A percentile compares a stretch with the other conserved stretches of the same genome.
These are phyloP conservation scores for Penicillium sp. DNA, from an alignment of 2,329 filamentous ascomycete species.

Conservation along the genomic window DNA sequence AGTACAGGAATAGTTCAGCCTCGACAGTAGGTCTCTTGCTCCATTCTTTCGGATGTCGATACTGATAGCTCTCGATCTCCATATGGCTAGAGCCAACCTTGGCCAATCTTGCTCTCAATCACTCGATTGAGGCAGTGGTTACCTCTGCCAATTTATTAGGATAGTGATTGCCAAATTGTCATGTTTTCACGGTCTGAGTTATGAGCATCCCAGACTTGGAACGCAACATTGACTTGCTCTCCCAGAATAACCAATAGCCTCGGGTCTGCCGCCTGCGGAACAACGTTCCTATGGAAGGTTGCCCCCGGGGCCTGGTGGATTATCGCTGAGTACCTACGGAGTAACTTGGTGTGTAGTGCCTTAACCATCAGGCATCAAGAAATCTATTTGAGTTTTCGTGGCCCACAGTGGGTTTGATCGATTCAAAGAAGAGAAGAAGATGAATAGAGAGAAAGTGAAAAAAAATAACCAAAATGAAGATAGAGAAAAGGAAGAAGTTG, in stretches of 20 bases:
- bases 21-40: background rate
- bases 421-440: too few species aligned
- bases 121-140: background rate
- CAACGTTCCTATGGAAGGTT: background rate
- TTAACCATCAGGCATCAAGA: background rate
- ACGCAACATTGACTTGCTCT: too few species aligned
- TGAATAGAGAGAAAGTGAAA: background rate
- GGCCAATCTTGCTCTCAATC: conserved; percentile 1
- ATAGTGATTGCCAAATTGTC: background rate
- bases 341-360: too few species aligned
- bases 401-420: background rate
- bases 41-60: background rate
- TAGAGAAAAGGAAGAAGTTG: background rate
- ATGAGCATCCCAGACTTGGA: too few species aligned
- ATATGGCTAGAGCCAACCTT: conserved; percentile 2
- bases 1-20: too few species aligned
- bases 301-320: too few species aligned
- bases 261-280: too few species aligned
- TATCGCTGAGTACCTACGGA: background rate
- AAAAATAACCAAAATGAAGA: background rate
- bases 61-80: background rate
- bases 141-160: background rate
- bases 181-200: background rate
- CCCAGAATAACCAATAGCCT: too few species aligned
- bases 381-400: background rate